A percentile compares a stretch with the other conserved stretches of the same genome.
Conservation (phyloP, 1,139 yeast genomes). For the Kodamaea fungicola region DNA sequence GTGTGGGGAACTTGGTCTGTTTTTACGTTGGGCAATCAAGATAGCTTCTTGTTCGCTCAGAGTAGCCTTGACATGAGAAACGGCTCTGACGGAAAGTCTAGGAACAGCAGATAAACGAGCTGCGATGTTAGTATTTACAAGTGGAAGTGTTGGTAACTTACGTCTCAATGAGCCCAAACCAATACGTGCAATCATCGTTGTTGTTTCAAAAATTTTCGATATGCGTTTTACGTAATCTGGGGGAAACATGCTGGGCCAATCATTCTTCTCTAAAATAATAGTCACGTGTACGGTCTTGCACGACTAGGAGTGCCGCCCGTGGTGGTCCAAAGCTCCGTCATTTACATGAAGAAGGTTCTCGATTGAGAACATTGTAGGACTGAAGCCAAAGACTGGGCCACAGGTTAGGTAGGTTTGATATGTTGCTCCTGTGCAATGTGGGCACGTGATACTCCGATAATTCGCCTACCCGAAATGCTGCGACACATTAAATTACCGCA, state of each 20-base stretch:
- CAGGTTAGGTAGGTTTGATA: too few species aligned
- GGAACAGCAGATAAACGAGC: conserved; percentile 4
- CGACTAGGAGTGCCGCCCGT: too few species aligned
- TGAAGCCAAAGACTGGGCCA: too few species aligned
- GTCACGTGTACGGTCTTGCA: conserved; percentile 1
- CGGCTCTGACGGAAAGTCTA: conserved; percentile 22
- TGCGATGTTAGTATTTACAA: conserved; percentile 7
- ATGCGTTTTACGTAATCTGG: conserved; percentile 2
- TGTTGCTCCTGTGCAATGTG: too few species aligned
- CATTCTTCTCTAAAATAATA: conserved; percentile 2
- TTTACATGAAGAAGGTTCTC: too few species aligned
- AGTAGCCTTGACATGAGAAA: conserved; percentile 59
- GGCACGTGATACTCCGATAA: neutral
- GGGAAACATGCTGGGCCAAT: conserved; percentile 7
- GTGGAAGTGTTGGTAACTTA: conserved; percentile 8
- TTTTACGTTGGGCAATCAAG: conserved; percentile 75
- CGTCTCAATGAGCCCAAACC: conserved; percentile 17
- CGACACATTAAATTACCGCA: neutral
- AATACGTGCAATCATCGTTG: conserved; percentile 15
- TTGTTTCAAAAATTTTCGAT: conserved; percentile 3
- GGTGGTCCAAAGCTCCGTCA: too few species aligned
- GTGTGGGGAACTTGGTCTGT: conserved; percentile 92
- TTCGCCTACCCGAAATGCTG: neutral
- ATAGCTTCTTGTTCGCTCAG: conserved; percentile 64
- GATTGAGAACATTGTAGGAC: too few species aligned